These are phyloP conservation scores for Echium plantagineum DNA, from an alignment of 257 asterid genomes.

Conservation along the genomic window DNA sequence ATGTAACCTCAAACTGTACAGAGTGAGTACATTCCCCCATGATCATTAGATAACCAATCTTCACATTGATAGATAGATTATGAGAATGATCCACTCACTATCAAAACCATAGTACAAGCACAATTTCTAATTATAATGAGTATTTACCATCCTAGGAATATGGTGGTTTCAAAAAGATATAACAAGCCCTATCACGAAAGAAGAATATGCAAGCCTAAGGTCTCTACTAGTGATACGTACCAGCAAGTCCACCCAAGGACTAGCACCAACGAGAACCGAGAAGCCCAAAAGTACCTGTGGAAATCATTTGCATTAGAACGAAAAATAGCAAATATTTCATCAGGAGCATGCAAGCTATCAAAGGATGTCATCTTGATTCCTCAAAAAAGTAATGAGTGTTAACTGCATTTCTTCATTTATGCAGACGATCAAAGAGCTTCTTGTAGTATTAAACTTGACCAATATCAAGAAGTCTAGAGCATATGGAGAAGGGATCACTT, in stretches of 20 bases:
- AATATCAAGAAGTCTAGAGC: background rate
- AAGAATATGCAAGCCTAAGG: background rate
- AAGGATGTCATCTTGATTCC: background rate
- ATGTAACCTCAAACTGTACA: background rate
- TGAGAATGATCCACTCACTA: too few species aligned
- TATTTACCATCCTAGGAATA: too few species aligned
- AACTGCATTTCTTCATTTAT: background rate
- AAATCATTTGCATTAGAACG: background rate
- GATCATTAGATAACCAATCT: background rate
- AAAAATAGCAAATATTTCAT: background rate
- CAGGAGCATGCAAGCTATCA: background rate
- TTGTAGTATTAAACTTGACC: too few species aligned
- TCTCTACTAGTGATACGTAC: conserved; percentile 25
- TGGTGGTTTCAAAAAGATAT: too few species aligned
- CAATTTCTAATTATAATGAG: too few species aligned
- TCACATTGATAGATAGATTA: too few species aligned
- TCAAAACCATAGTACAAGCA: too few species aligned
- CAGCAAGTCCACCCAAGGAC: conserved; percentile 98
- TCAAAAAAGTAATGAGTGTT: background rate
- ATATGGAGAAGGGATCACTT: too few species aligned
- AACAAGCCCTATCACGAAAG: background rate
- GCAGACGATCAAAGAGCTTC: too few species aligned
- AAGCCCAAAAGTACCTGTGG: conserved; percentile 90
- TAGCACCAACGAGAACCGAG: conserved; percentile 97
- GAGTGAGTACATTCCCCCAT: background rate